Evolutionary conservation across 2,329 filamentous ascomycete species (phyloP).

Genomic region (Stemphylium vesicarium): DNA sequence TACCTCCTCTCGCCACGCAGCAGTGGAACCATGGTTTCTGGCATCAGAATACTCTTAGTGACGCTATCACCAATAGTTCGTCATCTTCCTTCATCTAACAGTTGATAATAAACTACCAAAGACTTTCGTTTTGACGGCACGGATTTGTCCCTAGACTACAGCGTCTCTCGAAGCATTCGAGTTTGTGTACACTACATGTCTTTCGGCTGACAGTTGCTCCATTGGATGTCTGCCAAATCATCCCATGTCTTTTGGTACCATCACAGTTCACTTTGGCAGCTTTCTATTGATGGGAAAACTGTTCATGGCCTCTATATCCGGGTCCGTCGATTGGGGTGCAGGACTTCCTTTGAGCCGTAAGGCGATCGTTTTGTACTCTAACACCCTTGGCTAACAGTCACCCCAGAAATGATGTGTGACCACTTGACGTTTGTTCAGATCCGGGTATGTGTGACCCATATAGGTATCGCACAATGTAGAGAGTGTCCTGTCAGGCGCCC

Average conservation of each 20-base stretch:
- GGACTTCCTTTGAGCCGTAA: slow-evolving; percentile 36
- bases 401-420: slow-evolving; percentile 11
- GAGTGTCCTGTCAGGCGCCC: neutral
- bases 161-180: too few relatives aligned
- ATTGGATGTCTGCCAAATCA: neutral
- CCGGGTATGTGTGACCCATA: slow-evolving; percentile 13
- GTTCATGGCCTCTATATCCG: neutral
- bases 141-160: too few relatives aligned
- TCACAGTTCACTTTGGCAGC: neutral
- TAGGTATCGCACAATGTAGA: slow-evolving; percentile 7
- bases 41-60: neutral
- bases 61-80: neutral
- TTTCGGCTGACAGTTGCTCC: neutral
- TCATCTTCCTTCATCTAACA: neutral
- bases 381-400: slow-evolving; percentile 21
- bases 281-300: slow-evolving; percentile 9
- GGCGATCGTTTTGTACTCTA: slow-evolving; percentile 22
- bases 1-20: slow-evolving; percentile 12
- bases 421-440: slow-evolving; percentile 15
- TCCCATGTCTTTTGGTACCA: neutral
- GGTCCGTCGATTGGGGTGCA: slow-evolving; percentile 14
- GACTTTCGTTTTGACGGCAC: too few relatives aligned
- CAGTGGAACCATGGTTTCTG: slow-evolving; percentile 5
- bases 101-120: too few relatives aligned
- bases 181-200: too few relatives aligned